Conservation (phyloP, 129 eudicot genomes). For the Pseudognaphalium luteoalbum region DNA sequence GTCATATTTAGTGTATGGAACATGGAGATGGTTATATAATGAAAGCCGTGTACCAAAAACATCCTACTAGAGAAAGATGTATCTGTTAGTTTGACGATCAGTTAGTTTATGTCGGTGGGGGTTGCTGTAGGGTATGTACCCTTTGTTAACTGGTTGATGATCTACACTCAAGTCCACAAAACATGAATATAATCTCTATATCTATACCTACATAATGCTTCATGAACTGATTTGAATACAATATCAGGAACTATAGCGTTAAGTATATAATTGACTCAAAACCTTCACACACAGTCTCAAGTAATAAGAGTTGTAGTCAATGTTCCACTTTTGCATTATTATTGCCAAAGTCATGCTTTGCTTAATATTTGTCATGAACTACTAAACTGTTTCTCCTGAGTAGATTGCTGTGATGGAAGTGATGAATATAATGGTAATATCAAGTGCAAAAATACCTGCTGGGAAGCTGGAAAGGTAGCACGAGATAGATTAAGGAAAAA, state of each 20-base stretch:
- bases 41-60: background rate
- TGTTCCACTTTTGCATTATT: background rate
- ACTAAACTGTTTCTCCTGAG: conserved; percentile 23
- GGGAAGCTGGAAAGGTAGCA: conserved; percentile 98
- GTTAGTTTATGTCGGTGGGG: conserved; percentile 3
- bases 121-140: background rate
- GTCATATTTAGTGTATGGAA: background rate
- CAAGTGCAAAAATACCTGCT: conserved; percentile 85
- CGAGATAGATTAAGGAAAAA: conserved; percentile 80
- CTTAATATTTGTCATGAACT: conserved; percentile 23
- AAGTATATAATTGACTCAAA: conserved; percentile 4
- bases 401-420: conserved; percentile 99
- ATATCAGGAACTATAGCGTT: conserved; percentile 3
- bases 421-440: conserved; percentile 88
- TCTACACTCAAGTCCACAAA: conserved; percentile 1
- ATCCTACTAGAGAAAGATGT: background rate
- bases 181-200: background rate
- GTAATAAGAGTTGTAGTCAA: background rate
- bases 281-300: conserved; percentile 1
- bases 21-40: background rate
- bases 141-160: background rate
- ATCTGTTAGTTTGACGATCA: background rate
- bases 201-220: background rate
- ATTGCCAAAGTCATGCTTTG: conserved; percentile 5
- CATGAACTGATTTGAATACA: conserved; percentile 9